These are phyloP conservation scores for Colletotrichum sublineola DNA, from an alignment of 2,329 filamentous ascomycete genomes.

Conservation along the genomic window DNA sequence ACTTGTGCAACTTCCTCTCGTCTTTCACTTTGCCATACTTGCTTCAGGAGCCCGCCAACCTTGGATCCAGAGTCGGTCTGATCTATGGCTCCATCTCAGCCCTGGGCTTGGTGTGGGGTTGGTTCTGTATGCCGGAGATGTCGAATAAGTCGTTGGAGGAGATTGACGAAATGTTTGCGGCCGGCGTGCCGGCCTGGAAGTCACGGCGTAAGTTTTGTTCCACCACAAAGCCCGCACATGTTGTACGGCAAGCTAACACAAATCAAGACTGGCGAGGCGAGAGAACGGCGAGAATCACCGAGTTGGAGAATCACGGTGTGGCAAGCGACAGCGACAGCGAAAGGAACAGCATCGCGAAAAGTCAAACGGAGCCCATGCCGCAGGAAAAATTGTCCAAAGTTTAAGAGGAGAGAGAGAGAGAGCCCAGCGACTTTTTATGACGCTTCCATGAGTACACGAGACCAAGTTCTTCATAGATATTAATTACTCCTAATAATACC, in stretches of 20 bases:
- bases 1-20: conserved; percentile 35
- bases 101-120: conserved; percentile 32
- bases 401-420: background rate
- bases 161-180: conserved; percentile 39
- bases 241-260: background rate
- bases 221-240: background rate
- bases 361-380: background rate
- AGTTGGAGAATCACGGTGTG: conserved; percentile 31
- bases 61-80: conserved; percentile 33
- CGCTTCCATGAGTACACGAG: background rate
- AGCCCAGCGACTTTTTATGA: background rate
- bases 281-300: conserved; percentile 25
- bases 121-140: conserved; percentile 38
- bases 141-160: conserved; percentile 34
- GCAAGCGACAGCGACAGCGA: conserved; percentile 22
- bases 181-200: conserved; percentile 37
- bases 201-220: conserved; percentile 29
- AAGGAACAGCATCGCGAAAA: conserved; percentile 25
- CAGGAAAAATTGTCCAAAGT: conserved; percentile 21
- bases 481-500: conserved; percentile 25
- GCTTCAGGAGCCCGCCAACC: conserved; percentile 37
- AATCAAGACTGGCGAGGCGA: conserved; percentile 35
- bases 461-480: background rate
- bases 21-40: conserved; percentile 34
- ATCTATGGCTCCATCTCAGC: conserved; percentile 37